Conservation (phyloP, 2,329 filamentous ascomycete genomes). For the Pseudonectria buxi region DNA sequence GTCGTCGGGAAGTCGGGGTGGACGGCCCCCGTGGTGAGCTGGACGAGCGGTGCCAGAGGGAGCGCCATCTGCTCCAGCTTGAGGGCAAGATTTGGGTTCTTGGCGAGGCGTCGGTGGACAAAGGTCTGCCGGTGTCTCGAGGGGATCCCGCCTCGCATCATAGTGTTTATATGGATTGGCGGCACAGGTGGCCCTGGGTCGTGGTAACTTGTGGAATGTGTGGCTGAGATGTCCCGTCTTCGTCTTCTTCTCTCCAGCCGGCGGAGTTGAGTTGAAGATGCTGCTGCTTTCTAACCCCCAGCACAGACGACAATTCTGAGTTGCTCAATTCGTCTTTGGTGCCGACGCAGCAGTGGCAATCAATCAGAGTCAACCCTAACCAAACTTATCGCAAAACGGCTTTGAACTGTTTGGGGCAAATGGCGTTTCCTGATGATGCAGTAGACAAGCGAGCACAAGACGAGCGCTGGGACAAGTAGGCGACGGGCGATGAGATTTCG, state of each 20-base stretch:
- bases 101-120: conserved; percentile 28
- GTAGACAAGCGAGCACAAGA: conserved; percentile 1
- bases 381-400: not conserved
- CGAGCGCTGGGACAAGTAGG: not conserved
- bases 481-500: conserved; percentile 7
- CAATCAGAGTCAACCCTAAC: not conserved
- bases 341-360: not conserved
- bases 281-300: too few relatives aligned
- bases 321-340: too few relatives aligned
- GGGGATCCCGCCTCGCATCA: conserved; percentile 28
- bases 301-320: too few relatives aligned
- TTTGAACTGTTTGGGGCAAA: not conserved
- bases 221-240: not conserved
- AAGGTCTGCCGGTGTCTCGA: conserved; percentile 26
- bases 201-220: conserved; percentile 1
- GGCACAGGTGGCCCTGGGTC: not conserved
- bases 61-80: conserved; percentile 63
- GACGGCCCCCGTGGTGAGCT: conserved; percentile 52
- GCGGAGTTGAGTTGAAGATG: too few relatives aligned
- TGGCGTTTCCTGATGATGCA: conserved; percentile 6
- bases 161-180: conserved; percentile 12
- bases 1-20: conserved; percentile 60
- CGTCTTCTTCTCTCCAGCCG: too few relatives aligned
- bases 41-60: conserved; percentile 59
- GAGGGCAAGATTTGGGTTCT: conserved; percentile 45